These are phyloP conservation scores for Fusarium goolgardi DNA, from an alignment of 2,329 filamentous ascomycete genomes.

Conservation along the genomic window DNA sequence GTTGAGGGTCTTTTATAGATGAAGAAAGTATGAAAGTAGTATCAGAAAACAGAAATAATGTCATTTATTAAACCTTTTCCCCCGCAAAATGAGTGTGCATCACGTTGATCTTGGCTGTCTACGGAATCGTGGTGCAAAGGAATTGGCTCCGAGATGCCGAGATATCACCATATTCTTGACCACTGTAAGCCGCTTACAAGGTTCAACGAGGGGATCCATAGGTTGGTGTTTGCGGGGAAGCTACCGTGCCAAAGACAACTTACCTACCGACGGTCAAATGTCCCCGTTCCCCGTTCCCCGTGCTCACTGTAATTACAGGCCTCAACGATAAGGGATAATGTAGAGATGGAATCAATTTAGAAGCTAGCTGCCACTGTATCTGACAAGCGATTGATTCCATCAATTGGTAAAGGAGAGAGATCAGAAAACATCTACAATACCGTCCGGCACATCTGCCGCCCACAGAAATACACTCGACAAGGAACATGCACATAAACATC, in stretches of 20 bases:
- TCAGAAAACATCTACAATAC: not conserved
- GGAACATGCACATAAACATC: not conserved
- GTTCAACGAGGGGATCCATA: not conserved
- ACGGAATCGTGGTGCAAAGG: constrained; percentile 12
- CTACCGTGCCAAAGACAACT: not conserved
- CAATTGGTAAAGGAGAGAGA: not conserved
- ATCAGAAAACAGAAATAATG: not conserved
- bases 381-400: not conserved
- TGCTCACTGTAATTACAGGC: constrained; percentile 19
- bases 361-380: not conserved
- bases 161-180: constrained; percentile 40
- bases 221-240: constrained; percentile 33
- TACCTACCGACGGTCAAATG: constrained; percentile 27
- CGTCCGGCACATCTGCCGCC: constrained; percentile 1
- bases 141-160: constrained; percentile 43
- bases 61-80: constrained; percentile 23
- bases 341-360: not conserved
- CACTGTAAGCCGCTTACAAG: not conserved
- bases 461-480: not conserved
- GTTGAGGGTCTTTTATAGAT: constrained; percentile 22
- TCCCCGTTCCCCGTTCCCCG: constrained; percentile 24
- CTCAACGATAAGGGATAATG: not conserved
- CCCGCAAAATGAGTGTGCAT: constrained; percentile 13
- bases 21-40: not conserved
- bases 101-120: constrained; percentile 32